Conservation (phyloP, 805 yeast genomes). For the Barnettozyma vustinii region DNA sequence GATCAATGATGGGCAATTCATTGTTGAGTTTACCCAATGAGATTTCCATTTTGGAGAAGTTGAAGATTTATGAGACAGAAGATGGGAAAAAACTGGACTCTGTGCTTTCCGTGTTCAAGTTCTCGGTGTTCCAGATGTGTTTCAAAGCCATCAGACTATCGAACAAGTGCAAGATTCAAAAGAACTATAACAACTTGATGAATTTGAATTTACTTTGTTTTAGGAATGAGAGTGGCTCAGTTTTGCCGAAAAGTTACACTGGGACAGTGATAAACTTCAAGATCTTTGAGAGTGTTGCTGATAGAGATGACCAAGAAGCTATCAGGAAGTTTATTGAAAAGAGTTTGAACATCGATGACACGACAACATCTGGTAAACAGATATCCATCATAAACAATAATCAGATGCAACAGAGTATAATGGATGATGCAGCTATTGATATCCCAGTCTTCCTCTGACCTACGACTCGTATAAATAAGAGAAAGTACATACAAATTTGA, state of each 20-base stretch:
- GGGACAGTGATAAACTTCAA: slow-evolving; percentile 38
- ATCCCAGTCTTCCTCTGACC: slow-evolving; percentile 21
- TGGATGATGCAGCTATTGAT: slow-evolving; percentile 14
- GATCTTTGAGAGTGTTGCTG: slow-evolving; percentile 24
- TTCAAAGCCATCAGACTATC: slow-evolving; percentile 45
- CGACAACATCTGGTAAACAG: neutral
- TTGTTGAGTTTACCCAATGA: slow-evolving; percentile 63
- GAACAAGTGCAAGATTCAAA: slow-evolving; percentile 47
- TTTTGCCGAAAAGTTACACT: slow-evolving; percentile 31
- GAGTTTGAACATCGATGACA: slow-evolving; percentile 1
- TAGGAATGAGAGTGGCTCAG: slow-evolving; percentile 15
- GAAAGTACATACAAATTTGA: neutral
- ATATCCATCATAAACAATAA: neutral
- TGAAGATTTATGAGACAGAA: slow-evolving; percentile 30
- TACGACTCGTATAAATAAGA: neutral
- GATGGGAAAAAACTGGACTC: slow-evolving; percentile 2
- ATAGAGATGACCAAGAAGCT: slow-evolving; percentile 5
- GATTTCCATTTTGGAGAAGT: slow-evolving; percentile 54
- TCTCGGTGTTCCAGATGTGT: slow-evolving; percentile 41
- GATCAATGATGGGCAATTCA: slow-evolving; percentile 69
- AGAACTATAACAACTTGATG: slow-evolving; percentile 38
- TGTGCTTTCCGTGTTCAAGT: slow-evolving; percentile 34
- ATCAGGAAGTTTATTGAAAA: slow-evolving; percentile 5
- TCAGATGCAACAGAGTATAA: neutral
- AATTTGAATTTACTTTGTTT: slow-evolving; percentile 41